Base-by-base conservation (phyloP, 345 rosid species). In the Rhizophora apiculata region DNA sequence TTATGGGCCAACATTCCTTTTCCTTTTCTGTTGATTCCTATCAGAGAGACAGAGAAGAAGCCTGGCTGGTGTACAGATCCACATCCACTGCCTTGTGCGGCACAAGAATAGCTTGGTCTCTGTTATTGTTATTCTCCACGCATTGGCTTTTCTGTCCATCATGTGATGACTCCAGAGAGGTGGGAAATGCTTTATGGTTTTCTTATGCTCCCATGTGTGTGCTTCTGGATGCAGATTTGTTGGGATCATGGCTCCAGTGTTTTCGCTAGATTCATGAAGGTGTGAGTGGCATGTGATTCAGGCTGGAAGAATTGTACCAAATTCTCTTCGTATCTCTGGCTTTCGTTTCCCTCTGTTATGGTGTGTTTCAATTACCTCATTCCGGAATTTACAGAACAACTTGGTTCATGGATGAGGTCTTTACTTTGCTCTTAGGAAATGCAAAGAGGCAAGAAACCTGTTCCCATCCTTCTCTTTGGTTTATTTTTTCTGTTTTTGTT, bases 361-460 rank as follows among this genome's bases (percentile, higher is more conserved):
- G 32, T 27, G 64, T 43, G 64, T 67, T 67, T 53, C 63, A 6
- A 62, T 63, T 43, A 56, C 57, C 18, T 32, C 69, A 31, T 63
- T 13, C 37, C 63, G 81, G 62, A 36, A 60, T 67, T 78, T 64
- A 69, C 87, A 96, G 99, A 96, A 96, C 78, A 98, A 96, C 81
- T 85, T 96, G 80, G 93, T 96, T 54, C 99, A 96, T 46, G 98
- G 99, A 43, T 96, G 99, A 98, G 98, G 99, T n/a, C 97, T 96
- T 32, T 98, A 96, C 76, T 92, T 92, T 75, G 87, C 99, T 65
- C 89, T 96, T 30, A 80, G 97, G 78, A 92, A 80, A 81, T 92
- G 99, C 71, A 89, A 84, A 13, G 94, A 90, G 92, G 99, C 87
- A 63, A 36, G 77, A 51, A 31, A 54, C 70, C 39, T 34, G 20